phyloP scores from a whole-genome alignment of 441 rosid species.

The Aleurites moluccanus region DNA sequence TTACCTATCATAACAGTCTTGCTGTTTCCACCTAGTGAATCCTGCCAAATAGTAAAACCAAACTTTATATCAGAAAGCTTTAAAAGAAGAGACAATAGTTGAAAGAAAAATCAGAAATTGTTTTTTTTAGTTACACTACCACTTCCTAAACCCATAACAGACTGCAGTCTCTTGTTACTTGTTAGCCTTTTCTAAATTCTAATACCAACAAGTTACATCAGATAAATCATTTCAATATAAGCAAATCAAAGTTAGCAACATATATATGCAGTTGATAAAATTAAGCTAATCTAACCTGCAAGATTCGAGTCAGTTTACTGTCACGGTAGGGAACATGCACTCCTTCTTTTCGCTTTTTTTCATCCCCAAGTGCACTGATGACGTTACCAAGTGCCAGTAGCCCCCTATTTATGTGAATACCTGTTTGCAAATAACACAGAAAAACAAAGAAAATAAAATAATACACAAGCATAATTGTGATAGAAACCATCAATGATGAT shows the following conservation, averaged over 20 bases:
- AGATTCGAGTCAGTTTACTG: slow-evolving; percentile 96
- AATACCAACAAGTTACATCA: neutral
- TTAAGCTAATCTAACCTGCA: slow-evolving; percentile 57
- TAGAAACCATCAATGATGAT: neutral
- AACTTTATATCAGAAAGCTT: neutral
- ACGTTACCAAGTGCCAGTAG: slow-evolving; percentile 99
- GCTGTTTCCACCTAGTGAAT: slow-evolving; percentile 99
- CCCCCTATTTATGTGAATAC: slow-evolving; percentile 96
- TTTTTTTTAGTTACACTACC: neutral
- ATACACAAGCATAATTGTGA: neutral
- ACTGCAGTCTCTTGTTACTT: slow-evolving; percentile 4
- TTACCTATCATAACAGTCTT: slow-evolving; percentile 99
- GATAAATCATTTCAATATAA: neutral
- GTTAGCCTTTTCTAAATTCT: neutral
- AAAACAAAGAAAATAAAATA: neutral
- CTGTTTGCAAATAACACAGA: slow-evolving; percentile 39
- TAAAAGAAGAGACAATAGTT: neutral
- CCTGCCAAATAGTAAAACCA: slow-evolving; percentile 45
- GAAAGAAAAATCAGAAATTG: slow-evolving; percentile 1
- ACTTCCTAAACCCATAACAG: neutral
- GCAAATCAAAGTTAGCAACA: neutral
- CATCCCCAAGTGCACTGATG: slow-evolving; percentile 98
- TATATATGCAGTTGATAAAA: neutral
- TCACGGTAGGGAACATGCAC: slow-evolving; percentile 96
- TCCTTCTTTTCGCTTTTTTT: slow-evolving; percentile 93